Percentiles rank a stretch among this genome's conserved stretches.
These are phyloP conservation scores for Geosmithia putterillii DNA, from an alignment of 2,329 filamentous ascomycete genomes.

Conservation along the genomic window DNA sequence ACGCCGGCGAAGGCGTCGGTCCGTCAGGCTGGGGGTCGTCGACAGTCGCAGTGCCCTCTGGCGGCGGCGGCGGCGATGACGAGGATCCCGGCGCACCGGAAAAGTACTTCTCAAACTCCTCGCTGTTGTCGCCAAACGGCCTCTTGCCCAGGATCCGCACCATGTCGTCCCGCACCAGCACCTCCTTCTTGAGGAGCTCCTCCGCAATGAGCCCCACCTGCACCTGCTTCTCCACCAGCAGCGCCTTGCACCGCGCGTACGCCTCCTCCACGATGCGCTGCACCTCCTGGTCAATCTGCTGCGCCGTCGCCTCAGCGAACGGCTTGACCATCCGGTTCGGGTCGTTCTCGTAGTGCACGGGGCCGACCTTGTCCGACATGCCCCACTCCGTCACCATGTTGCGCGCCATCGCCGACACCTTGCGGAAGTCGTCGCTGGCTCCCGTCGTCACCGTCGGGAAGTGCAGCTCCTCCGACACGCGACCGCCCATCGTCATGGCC, in stretches of 20 bases:
- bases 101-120: slow-evolving; percentile 95
- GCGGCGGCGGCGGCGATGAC: slow-evolving; percentile 6
- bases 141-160: slow-evolving; percentile 74
- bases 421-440: slow-evolving; percentile 95
- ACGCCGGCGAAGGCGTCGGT: slow-evolving; percentile 25
- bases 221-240: slow-evolving; percentile 74
- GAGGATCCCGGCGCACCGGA: slow-evolving; percentile 30
- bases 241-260: slow-evolving; percentile 77
- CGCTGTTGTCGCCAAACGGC: slow-evolving; percentile 63
- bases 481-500: slow-evolving; percentile 97
- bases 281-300: slow-evolving; percentile 85
- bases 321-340: slow-evolving; percentile 81
- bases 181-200: slow-evolving; percentile 84
- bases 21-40: slow-evolving; percentile 25
- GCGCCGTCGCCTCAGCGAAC: slow-evolving; percentile 88
- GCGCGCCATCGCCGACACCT: slow-evolving; percentile 90
- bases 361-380: slow-evolving; percentile 91
- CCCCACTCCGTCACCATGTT: slow-evolving; percentile 99
- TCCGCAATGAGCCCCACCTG: slow-evolving; percentile 86
- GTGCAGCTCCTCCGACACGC: slow-evolving; percentile 90
- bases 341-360: slow-evolving; percentile 79
- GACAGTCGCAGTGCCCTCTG: slow-evolving; percentile 26
- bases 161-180: slow-evolving; percentile 84
- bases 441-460: slow-evolving; percentile 94
- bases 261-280: slow-evolving; percentile 84